Conservation (phyloP, 1,139 yeast species). For the Debaryomyces psychrophilus region DNA sequence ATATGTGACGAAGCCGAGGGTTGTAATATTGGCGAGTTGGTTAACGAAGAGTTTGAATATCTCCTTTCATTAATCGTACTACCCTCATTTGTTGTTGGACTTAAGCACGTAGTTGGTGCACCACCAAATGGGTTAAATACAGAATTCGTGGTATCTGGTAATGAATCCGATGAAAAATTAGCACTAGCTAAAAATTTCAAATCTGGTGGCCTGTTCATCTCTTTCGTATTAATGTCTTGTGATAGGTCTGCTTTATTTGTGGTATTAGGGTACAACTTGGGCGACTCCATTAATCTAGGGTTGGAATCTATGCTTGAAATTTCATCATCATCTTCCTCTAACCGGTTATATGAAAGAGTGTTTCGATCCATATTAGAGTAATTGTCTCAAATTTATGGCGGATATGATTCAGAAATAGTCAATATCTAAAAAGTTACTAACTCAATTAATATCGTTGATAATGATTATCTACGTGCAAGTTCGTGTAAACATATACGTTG, state of each 20-base stretch:
- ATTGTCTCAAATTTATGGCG: not conserved
- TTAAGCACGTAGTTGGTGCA: conserved; percentile 10
- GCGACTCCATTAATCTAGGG: conserved; percentile 2
- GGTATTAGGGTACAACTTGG: not conserved
- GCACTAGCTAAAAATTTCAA: conserved; percentile 38
- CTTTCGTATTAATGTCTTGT: not conserved
- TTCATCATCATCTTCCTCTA: conserved; percentile 1
- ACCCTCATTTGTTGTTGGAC: conserved; percentile 2
- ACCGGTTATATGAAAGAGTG: not conserved
- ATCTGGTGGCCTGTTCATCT: conserved; percentile 7
- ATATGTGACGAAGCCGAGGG: conserved; percentile 23
- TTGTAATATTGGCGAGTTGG: conserved; percentile 28
- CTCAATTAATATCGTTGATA: not conserved
- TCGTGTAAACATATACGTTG: conserved; percentile 5
- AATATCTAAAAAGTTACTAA: not conserved
- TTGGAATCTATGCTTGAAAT: conserved; percentile 8
- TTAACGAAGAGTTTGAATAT: conserved; percentile 27
- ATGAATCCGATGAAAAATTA: conserved; percentile 49
- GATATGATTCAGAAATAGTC: not conserved
- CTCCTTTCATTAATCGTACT: conserved; percentile 16
- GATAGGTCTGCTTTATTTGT: not conserved
- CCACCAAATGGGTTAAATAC: conserved; percentile 5
- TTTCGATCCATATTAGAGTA: conserved; percentile 4
- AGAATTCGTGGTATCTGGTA: conserved; percentile 19
- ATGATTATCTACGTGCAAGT: conserved; percentile 3